Percentiles rank a stretch among this genome's conserved stretches.
These are phyloP conservation scores for Phaffia australis DNA, from an alignment of 768 basidiomycete species.

Conservation along the genomic window DNA sequence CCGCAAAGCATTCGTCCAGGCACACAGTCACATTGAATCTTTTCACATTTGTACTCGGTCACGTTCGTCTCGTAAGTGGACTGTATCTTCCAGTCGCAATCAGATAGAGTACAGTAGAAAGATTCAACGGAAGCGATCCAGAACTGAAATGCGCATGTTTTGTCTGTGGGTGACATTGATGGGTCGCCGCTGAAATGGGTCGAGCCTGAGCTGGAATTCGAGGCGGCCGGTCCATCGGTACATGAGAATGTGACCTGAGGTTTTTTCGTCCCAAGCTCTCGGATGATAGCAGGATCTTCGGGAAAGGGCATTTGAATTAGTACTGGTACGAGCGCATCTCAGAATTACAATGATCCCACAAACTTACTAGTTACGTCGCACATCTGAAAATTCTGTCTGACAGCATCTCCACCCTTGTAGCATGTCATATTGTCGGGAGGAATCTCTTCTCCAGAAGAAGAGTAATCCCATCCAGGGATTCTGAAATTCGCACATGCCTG, in stretches of 20 bases:
- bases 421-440: slow-evolving; percentile 66
- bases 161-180: slow-evolving; percentile 33
- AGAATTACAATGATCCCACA: background rate
- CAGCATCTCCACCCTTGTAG: slow-evolving; percentile 81
- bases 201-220: slow-evolving; percentile 27
- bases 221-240: slow-evolving; percentile 34
- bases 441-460: slow-evolving; percentile 37
- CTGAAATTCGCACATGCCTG: slow-evolving; percentile 70
- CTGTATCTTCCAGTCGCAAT: slow-evolving; percentile 45
- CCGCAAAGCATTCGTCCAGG: slow-evolving; percentile 90
- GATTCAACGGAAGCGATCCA: slow-evolving; percentile 93
- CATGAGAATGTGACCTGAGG: slow-evolving; percentile 97
- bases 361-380: slow-evolving; percentile 91
- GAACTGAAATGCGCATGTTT: slow-evolving; percentile 87
- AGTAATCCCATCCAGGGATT: slow-evolving; percentile 38
- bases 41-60: slow-evolving; percentile 68
- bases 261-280: slow-evolving; percentile 39
- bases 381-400: slow-evolving; percentile 94
- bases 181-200: slow-evolving; percentile 20
- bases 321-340: too few species aligned
- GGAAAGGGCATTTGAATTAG: too few species aligned
- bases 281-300: slow-evolving; percentile 25
- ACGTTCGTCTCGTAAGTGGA: slow-evolving; percentile 51
- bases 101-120: slow-evolving; percentile 80
- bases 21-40: slow-evolving; percentile 83